Evolutionary conservation across 2,329 filamentous ascomycete genomes (phyloP).

Genomic region (Lanzia echinophila): DNA sequence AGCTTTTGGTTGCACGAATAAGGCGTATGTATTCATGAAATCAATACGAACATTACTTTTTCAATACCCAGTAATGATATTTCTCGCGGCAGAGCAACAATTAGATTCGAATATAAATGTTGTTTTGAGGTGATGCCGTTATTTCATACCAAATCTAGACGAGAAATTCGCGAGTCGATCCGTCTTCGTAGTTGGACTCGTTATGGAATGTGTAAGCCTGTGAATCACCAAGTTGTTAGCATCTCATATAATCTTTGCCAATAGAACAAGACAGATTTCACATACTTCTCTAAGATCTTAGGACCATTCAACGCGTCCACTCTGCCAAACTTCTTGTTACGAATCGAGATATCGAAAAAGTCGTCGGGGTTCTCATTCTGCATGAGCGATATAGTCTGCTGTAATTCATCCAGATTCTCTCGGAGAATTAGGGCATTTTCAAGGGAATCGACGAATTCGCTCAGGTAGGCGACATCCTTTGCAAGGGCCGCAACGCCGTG

Average conservation of each 20-base stretch:
- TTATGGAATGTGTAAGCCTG: slow-evolving; percentile 59
- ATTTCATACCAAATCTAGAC: slow-evolving; percentile 64
- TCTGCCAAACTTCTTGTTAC: slow-evolving; percentile 89
- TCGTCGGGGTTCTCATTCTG: slow-evolving; percentile 87
- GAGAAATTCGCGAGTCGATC: slow-evolving; percentile 66
- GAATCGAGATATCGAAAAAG: slow-evolving; percentile 84
- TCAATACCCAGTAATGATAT: neutral
- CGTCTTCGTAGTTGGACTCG: slow-evolving; percentile 46
- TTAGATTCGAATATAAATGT: no score
- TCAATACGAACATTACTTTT: slow-evolving; percentile 1
- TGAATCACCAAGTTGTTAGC: neutral
- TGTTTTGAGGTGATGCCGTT: neutral
- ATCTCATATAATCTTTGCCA: neutral
- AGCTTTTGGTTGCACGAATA: slow-evolving; percentile 3
- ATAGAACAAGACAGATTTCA: neutral
- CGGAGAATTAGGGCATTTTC: slow-evolving; percentile 79
- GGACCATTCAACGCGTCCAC: slow-evolving; percentile 90
- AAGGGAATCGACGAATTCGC: slow-evolving; percentile 78
- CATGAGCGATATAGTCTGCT: slow-evolving; percentile 87
- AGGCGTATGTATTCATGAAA: slow-evolving; percentile 5
- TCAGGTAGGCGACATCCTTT: slow-evolving; percentile 76
- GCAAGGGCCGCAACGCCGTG: slow-evolving; percentile 76
- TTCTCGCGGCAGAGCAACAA: neutral
- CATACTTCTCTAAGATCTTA: slow-evolving; percentile 82
- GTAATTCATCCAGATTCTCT: slow-evolving; percentile 84